Evolutionary conservation across 2,329 filamentous ascomycete species (phyloP).

Genomic region (Rasamsonia emersonii): DNA sequence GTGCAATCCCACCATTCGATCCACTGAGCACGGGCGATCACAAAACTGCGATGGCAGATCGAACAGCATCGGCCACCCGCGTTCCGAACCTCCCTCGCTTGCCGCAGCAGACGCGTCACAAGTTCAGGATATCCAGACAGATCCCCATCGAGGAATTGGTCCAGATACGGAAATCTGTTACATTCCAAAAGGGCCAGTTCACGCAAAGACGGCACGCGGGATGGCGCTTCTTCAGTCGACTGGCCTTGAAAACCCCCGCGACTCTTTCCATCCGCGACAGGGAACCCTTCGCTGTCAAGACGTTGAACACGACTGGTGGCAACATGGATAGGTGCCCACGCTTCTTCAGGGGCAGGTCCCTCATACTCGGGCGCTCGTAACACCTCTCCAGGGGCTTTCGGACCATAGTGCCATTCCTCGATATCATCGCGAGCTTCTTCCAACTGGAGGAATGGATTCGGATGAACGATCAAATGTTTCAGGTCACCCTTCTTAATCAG

Average conservation of each 20-base stretch:
- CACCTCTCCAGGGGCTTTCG: constrained; percentile 2
- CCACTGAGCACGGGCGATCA: constrained; percentile 36
- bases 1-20: constrained; percentile 38
- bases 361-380: constrained; percentile 17
- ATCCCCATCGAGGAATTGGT: constrained; percentile 25
- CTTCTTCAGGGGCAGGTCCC: constrained; percentile 18
- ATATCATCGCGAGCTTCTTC: constrained; percentile 19
- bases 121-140: constrained; percentile 24
- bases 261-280: constrained; percentile 8
- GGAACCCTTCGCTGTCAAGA: constrained; percentile 27
- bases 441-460: constrained; percentile 31
- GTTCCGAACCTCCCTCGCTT: constrained; percentile 25
- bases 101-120: constrained; percentile 26
- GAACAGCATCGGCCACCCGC: constrained; percentile 33
- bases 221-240: constrained; percentile 4
- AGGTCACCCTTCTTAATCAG: constrained; percentile 30
- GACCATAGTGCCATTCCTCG: constrained; percentile 22
- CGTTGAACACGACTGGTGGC: constrained; percentile 24
- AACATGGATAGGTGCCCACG: constrained; percentile 28
- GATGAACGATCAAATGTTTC: constrained; percentile 29
- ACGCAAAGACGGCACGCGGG: constrained; percentile 31
- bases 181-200: constrained; percentile 35
- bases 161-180: constrained; percentile 26
- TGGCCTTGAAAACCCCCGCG: constrained; percentile 4
- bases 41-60: constrained; percentile 30